These are phyloP conservation scores for Paramecium tetraurelia DNA, from an alignment of 73 alveolate genomes.

Conservation along the genomic window DNA sequence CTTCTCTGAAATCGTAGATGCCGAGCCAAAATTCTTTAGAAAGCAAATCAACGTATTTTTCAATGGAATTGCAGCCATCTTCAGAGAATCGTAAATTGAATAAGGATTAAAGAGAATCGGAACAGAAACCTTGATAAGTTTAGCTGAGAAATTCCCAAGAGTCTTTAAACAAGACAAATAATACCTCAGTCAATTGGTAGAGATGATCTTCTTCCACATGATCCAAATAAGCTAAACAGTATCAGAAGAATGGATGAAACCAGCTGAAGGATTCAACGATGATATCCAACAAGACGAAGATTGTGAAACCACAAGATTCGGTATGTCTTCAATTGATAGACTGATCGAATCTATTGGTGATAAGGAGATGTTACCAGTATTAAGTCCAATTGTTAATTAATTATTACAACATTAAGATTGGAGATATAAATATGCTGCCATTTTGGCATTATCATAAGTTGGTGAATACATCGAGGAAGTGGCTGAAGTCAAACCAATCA, in stretches of 20 bases:
- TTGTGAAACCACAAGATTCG: conserved; percentile 89
- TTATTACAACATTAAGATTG: conserved; percentile 81
- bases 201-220: conserved; percentile 79
- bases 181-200: conserved; percentile 70
- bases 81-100: conserved; percentile 62
- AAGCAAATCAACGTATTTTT: conserved; percentile 66
- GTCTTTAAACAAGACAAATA: conserved; percentile 69
- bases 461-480: conserved; percentile 84
- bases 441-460: conserved; percentile 84
- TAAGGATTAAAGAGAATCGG: conserved; percentile 71
- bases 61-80: conserved; percentile 68
- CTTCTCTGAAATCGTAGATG: conserved; percentile 81
- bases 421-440: conserved; percentile 85
- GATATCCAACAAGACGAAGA: conserved; percentile 83
- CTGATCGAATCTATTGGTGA: conserved; percentile 86
- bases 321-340: conserved; percentile 90
- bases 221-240: conserved; percentile 78
- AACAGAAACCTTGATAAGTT: conserved; percentile 77
- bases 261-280: conserved; percentile 84
- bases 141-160: conserved; percentile 79
- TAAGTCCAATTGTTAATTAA: conserved; percentile 65
- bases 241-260: conserved; percentile 82
- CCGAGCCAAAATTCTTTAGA: conserved; percentile 88
- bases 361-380: conserved; percentile 76
- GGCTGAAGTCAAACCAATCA: conserved; percentile 70